These are phyloP conservation scores for Cyphellophora europaea DNA, from an alignment of 2,329 filamentous ascomycete genomes.

Conservation along the genomic window DNA sequence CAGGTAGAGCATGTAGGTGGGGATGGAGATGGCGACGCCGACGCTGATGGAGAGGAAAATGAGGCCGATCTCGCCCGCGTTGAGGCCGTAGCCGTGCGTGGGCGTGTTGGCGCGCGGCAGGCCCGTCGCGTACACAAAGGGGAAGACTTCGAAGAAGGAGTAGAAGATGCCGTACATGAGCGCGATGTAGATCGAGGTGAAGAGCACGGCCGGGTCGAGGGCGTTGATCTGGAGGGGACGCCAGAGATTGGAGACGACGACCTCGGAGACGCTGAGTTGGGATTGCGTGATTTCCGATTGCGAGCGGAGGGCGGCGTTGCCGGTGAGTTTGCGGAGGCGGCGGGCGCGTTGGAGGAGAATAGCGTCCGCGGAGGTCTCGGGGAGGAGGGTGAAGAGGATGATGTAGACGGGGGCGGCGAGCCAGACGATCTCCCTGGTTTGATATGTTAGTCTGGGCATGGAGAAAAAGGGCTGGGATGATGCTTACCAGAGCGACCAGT, in stretches of 20 bases:
- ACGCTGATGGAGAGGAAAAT: constrained; percentile 54
- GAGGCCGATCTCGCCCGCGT: constrained; percentile 47
- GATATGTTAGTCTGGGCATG: no score
- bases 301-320: constrained; percentile 46
- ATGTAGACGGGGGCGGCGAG: constrained; percentile 49
- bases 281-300: constrained; percentile 56
- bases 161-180: constrained; percentile 45
- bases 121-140: constrained; percentile 48
- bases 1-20: constrained; percentile 42
- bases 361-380: constrained; percentile 52
- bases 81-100: constrained; percentile 50
- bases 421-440: constrained; percentile 59
- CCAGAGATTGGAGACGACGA: constrained; percentile 46
- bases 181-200: constrained; percentile 52
- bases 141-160: constrained; percentile 58
- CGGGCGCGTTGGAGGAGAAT: constrained; percentile 54
- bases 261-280: constrained; percentile 35
- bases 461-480: no score
- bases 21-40: constrained; percentile 44
- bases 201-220: constrained; percentile 53
- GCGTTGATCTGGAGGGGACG: constrained; percentile 50
- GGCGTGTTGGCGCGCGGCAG: constrained; percentile 9
- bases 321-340: constrained; percentile 52
- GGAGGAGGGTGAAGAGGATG: constrained; percentile 51
- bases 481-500: constrained; percentile 49